Evolutionary conservation across 495 filamentous ascomycete genomes (phyloP), one percentile per base, ranked within the genome.

Genomic region (Penicillium paxilli): DNA sequence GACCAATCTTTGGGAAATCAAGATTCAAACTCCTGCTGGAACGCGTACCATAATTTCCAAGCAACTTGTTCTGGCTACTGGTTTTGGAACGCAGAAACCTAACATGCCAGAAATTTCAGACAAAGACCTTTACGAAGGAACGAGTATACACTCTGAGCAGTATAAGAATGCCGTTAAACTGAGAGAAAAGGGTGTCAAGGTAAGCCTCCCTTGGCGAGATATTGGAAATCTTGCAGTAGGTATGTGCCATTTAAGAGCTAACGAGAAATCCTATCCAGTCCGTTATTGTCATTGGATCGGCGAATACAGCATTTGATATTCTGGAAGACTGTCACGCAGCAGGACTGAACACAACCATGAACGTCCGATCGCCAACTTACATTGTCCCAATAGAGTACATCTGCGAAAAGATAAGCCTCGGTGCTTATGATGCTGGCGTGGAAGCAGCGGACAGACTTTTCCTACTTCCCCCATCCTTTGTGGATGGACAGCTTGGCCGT

Each of bases 281-380:
- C 7, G 75, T 68, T 12, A 35, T 78, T 5, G 58, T 80, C 1
- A 58, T 79, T 17, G 76, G 76, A 14, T 73, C 72, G 7, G 76
- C 69, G 12, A 80, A 80, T 50, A 79, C 75, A 16, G 74, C 63
- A 1, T 77, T 79, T 50, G 77, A 80, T 56, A 58, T 79, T 1
- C 66, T 74, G 0, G 70, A 73, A 41, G 74, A 79, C 48, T 75
- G 75, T 60, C 49, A 74, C 26, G 54, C 58, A 14, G 63, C 75
- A 2, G 65, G 68, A 7, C 59, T 76, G 14, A 26, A 62, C 11
- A 58, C 65, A 2, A 78, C 76, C 6, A 76, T 80, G 69, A 58
- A 74, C 7, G 73, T 73, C 45, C 57, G 65, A 42, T 65, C 60
- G 1, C 57, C 35, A 12, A 72, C 73, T 20, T 69, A 72, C 48